These are phyloP conservation scores for Lasiodiplodia gonubiensis DNA, from an alignment of 2,329 filamentous ascomycete genomes.

Conservation along the genomic window DNA sequence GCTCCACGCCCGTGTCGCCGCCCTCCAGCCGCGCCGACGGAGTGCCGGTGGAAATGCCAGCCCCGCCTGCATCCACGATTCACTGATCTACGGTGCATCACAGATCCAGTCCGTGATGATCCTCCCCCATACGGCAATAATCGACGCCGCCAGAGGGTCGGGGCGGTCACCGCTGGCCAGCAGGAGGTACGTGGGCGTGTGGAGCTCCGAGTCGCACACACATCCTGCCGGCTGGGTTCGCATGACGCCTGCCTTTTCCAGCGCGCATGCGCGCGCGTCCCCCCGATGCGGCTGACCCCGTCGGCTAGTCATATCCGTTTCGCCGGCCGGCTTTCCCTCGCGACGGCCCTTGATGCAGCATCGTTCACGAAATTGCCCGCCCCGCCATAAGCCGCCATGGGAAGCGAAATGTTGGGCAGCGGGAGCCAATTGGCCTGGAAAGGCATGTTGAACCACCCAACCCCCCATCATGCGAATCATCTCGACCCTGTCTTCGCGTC, in stretches of 20 bases:
- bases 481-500: neutral
- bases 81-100: constrained; percentile 24
- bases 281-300: neutral
- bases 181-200: constrained; percentile 15
- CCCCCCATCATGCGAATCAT: neutral
- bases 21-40: neutral
- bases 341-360: neutral
- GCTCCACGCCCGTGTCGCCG: neutral
- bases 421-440: neutral
- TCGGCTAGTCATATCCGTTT: neutral
- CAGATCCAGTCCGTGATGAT: constrained; percentile 16
- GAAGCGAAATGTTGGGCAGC: too few species aligned
- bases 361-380: neutral
- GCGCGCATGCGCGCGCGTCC: neutral
- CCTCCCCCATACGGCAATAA: constrained; percentile 4
- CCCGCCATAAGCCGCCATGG: neutral
- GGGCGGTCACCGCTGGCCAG: constrained; percentile 6
- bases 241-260: neutral
- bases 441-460: constrained; percentile 1
- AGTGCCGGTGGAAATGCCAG: neutral
- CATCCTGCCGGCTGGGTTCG: constrained; percentile 3
- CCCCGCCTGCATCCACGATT: neutral
- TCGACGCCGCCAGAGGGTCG: constrained; percentile 6
- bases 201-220: constrained; percentile 6
- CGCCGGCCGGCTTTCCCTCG: neutral